Evolutionary conservation across 768 basidiomycete genomes (phyloP).

Genomic region (Cystobasidium tubakii): DNA sequence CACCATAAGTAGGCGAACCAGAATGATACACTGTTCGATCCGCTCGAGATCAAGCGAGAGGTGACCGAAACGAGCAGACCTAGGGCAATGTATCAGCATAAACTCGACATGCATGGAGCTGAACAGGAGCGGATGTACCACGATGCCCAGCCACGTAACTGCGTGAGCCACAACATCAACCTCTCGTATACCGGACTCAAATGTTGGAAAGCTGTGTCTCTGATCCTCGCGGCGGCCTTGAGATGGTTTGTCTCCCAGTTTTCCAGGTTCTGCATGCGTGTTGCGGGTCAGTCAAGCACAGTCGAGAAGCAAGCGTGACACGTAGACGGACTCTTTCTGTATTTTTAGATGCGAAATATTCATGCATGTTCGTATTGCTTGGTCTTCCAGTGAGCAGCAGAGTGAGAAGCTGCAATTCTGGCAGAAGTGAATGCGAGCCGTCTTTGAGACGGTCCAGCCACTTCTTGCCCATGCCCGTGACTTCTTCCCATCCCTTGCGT

Average conservation of each 20-base stretch:
- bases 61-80: conserved; percentile 34
- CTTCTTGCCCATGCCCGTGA: conserved; percentile 37
- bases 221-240: conserved; percentile 37
- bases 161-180: conserved; percentile 40
- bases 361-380: conserved; percentile 33
- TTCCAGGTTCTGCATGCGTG: conserved; percentile 28
- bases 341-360: conserved; percentile 44
- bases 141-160: conserved; percentile 40
- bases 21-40: conserved; percentile 27
- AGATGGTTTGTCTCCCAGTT: conserved; percentile 45
- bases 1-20: conserved; percentile 33
- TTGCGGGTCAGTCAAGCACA: background rate
- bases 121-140: conserved; percentile 37
- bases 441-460: conserved; percentile 42
- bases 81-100: conserved; percentile 1
- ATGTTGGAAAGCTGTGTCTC: conserved; percentile 38
- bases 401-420: conserved; percentile 35
- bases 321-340: conserved; percentile 39
- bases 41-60: conserved; percentile 1
- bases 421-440: conserved; percentile 6
- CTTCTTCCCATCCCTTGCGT: conserved; percentile 41
- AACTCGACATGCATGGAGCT: too few relatives aligned
- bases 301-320: background rate
- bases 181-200: conserved; percentile 43
- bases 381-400: conserved; percentile 44